Conservation (phyloP, 495 filamentous ascomycete genomes). For the Platismatia glauca region DNA sequence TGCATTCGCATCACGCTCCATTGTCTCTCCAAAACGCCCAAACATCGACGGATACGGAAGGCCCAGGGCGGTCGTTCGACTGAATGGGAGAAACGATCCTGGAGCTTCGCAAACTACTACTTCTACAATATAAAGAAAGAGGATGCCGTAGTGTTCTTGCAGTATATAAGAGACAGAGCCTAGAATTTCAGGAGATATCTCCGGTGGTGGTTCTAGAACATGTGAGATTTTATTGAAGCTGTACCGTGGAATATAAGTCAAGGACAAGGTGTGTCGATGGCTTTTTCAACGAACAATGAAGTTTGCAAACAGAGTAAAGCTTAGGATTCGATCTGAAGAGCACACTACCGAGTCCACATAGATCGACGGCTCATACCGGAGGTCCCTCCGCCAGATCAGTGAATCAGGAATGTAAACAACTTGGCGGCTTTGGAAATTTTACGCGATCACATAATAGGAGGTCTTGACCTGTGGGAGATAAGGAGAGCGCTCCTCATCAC, state of each 20-base stretch:
- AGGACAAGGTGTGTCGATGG: background rate
- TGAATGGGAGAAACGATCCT: background rate
- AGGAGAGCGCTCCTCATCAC: no score
- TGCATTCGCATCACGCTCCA: background rate
- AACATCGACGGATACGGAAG: constrained; percentile 1
- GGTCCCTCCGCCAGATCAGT: background rate
- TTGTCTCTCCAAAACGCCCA: background rate
- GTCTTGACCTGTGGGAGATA: no score
- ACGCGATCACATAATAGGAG: background rate
- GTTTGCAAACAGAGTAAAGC: background rate
- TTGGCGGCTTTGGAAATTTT: background rate
- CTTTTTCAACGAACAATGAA: background rate
- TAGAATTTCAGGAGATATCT: background rate
- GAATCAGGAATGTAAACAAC: background rate
- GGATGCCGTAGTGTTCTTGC: background rate
- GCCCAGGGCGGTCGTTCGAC: background rate
- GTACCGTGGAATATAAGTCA: background rate
- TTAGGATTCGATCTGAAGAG: background rate
- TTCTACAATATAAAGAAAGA: background rate
- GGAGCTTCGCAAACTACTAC: background rate
- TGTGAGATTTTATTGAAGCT: background rate
- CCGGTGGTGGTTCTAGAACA: background rate
- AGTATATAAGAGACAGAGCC: background rate
- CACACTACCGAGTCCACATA: no score
- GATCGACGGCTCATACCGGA: background rate